Conservation (phyloP, 2,329 filamentous ascomycete genomes). For the Aspergillus eucalypticola region DNA sequence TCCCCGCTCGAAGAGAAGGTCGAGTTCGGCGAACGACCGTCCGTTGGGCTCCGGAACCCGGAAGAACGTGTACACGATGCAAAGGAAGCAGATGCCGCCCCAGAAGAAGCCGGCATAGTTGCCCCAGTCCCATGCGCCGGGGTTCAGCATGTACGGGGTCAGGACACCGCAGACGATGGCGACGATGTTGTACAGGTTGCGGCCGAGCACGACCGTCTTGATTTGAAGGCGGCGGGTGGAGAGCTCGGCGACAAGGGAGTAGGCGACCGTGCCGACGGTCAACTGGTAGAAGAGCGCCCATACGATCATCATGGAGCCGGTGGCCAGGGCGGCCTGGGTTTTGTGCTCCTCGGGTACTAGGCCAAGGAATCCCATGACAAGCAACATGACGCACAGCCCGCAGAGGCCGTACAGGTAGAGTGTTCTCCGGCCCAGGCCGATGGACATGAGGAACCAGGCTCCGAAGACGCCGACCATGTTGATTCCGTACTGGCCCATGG, state of each 20-base stretch:
- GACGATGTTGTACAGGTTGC: constrained; percentile 78
- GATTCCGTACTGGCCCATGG: constrained; percentile 62
- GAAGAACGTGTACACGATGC: constrained; percentile 80
- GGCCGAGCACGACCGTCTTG: constrained; percentile 86
- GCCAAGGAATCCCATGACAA: constrained; percentile 81
- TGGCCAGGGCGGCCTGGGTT: constrained; percentile 67
- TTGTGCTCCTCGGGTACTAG: constrained; percentile 65
- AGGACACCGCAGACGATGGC: constrained; percentile 78
- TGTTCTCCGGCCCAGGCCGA: constrained; percentile 71
- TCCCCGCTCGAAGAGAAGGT: constrained; percentile 75
- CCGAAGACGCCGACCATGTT: constrained; percentile 80
- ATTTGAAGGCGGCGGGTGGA: constrained; percentile 81
- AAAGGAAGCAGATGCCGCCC: constrained; percentile 76
- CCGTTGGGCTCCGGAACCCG: constrained; percentile 77
- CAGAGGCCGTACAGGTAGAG: constrained; percentile 76
- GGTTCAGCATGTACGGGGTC: constrained; percentile 92
- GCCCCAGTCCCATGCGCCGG: constrained; percentile 80
- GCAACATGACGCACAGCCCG: constrained; percentile 71
- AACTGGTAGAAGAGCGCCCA: constrained; percentile 85
- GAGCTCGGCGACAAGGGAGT: constrained; percentile 82
- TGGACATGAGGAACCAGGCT: constrained; percentile 76
- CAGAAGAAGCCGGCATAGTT: constrained; percentile 90
- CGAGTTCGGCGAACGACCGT: constrained; percentile 81
- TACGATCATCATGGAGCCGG: constrained; percentile 79
- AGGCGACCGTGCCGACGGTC: constrained; percentile 85